Evolutionary conservation across 108 stramenopile genomes (phyloP).

Genomic region (Fragilaria crotonensis): DNA sequence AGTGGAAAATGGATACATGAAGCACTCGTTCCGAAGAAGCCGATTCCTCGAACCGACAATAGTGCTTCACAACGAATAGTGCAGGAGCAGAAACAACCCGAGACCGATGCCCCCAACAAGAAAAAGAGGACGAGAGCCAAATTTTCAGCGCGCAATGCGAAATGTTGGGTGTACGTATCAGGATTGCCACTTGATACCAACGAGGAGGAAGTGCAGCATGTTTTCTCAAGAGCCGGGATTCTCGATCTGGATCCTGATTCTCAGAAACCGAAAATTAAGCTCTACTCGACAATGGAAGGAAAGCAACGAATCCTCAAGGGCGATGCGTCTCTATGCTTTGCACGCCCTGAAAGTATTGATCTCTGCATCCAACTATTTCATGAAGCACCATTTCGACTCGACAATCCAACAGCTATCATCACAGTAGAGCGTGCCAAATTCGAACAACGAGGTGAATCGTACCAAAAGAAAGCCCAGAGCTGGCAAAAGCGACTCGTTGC

Average conservation of each 20-base stretch:
- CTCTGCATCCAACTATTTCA: constrained; percentile 88
- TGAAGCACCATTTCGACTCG: constrained; percentile 29
- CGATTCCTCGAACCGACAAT: no score
- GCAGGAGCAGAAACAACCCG: no score
- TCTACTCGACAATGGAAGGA: constrained; percentile 57
- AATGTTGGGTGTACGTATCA: constrained; percentile 78
- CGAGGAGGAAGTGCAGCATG: constrained; percentile 57
- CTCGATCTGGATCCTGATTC: constrained; percentile 89
- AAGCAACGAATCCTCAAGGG: constrained; percentile 67
- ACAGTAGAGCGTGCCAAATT: constrained; percentile 60
- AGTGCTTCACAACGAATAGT: no score
- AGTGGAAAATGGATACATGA: constrained; percentile 71
- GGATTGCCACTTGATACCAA: constrained; percentile 85
- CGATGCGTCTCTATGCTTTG: constrained; percentile 92
- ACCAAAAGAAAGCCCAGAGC: constrained; percentile 29
- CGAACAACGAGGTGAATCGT: constrained; percentile 44
- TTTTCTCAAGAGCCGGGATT: constrained; percentile 85
- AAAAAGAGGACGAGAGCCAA: constrained; percentile 78
- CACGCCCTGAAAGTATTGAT: constrained; percentile 81
- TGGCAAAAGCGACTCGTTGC: constrained; percentile 74
- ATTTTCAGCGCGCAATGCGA: constrained; percentile 77
- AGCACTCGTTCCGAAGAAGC: constrained; percentile 38
- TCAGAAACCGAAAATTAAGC: constrained; percentile 84
- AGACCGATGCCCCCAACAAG: no score
- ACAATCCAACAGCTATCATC: neutral